phyloP scores from a whole-genome alignment of 2,329 filamentous ascomycete species.

The Thielaviopsis cerberus region DNA sequence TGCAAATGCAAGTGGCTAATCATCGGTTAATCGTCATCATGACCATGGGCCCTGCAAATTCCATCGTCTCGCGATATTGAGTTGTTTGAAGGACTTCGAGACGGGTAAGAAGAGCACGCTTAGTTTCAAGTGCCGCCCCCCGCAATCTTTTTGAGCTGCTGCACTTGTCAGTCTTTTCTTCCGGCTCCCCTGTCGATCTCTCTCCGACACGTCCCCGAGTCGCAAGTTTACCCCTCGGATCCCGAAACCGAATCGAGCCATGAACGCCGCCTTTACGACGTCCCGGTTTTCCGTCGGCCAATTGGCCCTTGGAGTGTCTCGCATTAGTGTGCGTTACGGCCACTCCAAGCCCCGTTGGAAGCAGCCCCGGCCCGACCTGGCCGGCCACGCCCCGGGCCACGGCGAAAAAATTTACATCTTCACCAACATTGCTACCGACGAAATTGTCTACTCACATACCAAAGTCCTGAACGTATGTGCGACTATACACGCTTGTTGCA shows the following conservation, averaged over 20 bases:
- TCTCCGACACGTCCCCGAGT: neutral
- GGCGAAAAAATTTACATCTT: constrained; percentile 42
- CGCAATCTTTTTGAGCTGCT: neutral
- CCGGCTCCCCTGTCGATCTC: neutral
- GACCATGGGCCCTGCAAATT: constrained; percentile 10
- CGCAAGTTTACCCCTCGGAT: neutral
- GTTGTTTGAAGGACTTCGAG: neutral
- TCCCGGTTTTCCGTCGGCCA: constrained; percentile 20
- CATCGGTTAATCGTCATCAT: constrained; percentile 1
- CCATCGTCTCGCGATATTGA: constrained; percentile 5
- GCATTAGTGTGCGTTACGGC: constrained; percentile 25
- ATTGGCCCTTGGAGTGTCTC: constrained; percentile 24
- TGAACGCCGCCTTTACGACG: constrained; percentile 19
- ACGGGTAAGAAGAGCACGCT: neutral
- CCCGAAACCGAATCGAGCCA: constrained; percentile 12
- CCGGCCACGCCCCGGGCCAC: constrained; percentile 22
- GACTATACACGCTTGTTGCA: constrained; percentile 13
- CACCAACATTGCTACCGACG: constrained; percentile 29
- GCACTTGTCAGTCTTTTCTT: neutral
- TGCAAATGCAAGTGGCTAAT: constrained; percentile 3
- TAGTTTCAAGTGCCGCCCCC: neutral
- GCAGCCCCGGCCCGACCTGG: constrained; percentile 14
- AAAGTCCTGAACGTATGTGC: constrained; percentile 26
- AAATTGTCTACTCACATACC: constrained; percentile 34
- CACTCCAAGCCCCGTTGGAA: constrained; percentile 15